These are phyloP conservation scores for Neofusicoccum parvum DNA, from an alignment of 2,329 filamentous ascomycete species.

Conservation along the genomic window DNA sequence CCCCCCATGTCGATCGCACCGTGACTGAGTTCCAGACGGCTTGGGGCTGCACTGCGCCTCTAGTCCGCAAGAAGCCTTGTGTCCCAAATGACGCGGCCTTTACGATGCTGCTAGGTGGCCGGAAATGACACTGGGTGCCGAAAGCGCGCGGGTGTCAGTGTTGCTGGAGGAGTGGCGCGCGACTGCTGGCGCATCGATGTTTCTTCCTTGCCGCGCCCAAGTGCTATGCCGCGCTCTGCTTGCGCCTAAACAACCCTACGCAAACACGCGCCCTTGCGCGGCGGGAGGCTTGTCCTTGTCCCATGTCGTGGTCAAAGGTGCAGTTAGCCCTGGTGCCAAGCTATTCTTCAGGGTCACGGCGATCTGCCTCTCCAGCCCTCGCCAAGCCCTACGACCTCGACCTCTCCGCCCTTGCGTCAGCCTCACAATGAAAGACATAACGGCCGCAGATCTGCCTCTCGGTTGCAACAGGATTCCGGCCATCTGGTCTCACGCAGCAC, in stretches of 20 bases:
- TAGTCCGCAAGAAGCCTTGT: background rate
- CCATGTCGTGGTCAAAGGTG: background rate
- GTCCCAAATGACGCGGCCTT: constrained; percentile 7
- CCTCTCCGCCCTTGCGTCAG: constrained; percentile 21
- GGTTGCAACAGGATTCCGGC: constrained; percentile 2
- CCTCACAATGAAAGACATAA: constrained; percentile 21
- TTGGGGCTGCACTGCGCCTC: constrained; percentile 11
- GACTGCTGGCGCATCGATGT: constrained; percentile 2
- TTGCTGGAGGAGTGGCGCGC: background rate
- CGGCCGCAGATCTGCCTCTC: constrained; percentile 14
- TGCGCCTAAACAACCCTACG: background rate
- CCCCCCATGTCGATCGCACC: constrained; percentile 1
- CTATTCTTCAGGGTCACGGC: constrained; percentile 18
- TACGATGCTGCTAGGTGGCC: background rate
- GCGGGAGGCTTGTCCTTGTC: background rate
- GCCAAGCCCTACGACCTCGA: constrained; percentile 19
- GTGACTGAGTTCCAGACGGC: background rate
- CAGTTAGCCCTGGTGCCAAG: constrained; percentile 17
- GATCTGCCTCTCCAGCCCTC: constrained; percentile 4
- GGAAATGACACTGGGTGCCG: constrained; percentile 1
- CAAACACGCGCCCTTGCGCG: constrained; percentile 6
- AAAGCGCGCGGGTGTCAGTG: constrained; percentile 4
- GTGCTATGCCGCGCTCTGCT: background rate
- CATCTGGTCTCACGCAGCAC: background rate
- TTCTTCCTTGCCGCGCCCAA: constrained; percentile 12